Conservation (phyloP, 2,329 filamentous ascomycete species). For the Botrytis paeoniae region DNA sequence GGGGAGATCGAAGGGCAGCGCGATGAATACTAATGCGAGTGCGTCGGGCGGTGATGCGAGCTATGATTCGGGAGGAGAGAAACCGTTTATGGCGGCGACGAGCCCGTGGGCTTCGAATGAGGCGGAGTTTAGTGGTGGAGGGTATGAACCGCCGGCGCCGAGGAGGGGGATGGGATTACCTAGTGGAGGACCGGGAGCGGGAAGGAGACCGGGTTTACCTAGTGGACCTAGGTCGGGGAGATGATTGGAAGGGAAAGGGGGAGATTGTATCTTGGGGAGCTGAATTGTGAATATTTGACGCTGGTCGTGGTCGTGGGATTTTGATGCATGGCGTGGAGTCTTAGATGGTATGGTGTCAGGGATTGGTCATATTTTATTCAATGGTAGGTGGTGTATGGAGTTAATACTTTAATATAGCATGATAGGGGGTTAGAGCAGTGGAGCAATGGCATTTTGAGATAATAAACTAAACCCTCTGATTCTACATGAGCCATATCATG, state of each 20-base stretch:
- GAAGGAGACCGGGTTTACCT: conserved; percentile 9
- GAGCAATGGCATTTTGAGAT: conserved; percentile 7
- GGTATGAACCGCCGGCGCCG: conserved; percentile 29
- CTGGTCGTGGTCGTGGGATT: conserved; percentile 3
- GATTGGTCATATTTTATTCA: background rate
- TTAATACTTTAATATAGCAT: conserved; percentile 9
- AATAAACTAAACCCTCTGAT: background rate
- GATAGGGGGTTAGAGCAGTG: background rate
- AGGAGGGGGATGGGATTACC: conserved; percentile 11
- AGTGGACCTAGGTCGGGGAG: conserved; percentile 10
- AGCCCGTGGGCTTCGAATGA: conserved; percentile 48
- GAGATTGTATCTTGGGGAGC: background rate
- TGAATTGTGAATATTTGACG: background rate
- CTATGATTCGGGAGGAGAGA: conserved; percentile 35
- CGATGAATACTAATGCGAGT: conserved; percentile 17
- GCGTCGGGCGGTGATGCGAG: conserved; percentile 20
- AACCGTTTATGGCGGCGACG: conserved; percentile 47
- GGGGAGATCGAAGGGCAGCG: conserved; percentile 53
- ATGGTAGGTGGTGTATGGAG: background rate
- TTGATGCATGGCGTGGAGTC: background rate
- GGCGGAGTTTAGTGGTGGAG: conserved; percentile 40
- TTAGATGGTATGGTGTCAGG: conserved; percentile 1
- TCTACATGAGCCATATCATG: background rate
- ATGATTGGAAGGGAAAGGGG: background rate
- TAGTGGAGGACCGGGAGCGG: conserved; percentile 6